Evolutionary conservation across 129 eudicot species (phyloP).

Genomic region (Escallonia rubra): DNA sequence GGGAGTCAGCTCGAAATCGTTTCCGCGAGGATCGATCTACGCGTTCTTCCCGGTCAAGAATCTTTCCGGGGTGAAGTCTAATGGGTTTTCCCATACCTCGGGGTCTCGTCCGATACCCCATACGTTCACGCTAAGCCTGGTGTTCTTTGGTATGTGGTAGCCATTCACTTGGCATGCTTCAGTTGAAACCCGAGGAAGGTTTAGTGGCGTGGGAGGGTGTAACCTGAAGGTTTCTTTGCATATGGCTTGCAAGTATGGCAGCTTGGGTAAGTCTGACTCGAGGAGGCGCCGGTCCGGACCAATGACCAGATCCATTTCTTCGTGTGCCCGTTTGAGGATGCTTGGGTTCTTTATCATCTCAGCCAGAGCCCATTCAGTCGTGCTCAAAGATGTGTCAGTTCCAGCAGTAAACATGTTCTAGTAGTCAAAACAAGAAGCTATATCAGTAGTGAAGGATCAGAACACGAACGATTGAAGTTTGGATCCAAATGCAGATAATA

Average conservation of each 20-base stretch:
- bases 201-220: constrained; percentile 33
- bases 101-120: constrained; percentile 62
- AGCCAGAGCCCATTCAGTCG: constrained; percentile 39
- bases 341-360: constrained; percentile 22
- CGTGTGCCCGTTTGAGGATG: constrained; percentile 22
- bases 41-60: constrained; percentile 32
- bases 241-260: constrained; percentile 34
- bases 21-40: constrained; percentile 31
- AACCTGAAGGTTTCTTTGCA: constrained; percentile 40
- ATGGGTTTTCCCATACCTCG: constrained; percentile 43
- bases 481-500: no score
- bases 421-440: no score
- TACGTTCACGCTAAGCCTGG: constrained; percentile 45
- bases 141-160: constrained; percentile 33
- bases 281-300: constrained; percentile 27
- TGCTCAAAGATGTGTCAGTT: constrained; percentile 36
- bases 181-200: constrained; percentile 24
- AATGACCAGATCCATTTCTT: constrained; percentile 28
- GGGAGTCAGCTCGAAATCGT: constrained; percentile 39
- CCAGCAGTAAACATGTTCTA: constrained; percentile 31
- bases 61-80: constrained; percentile 44
- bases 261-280: constrained; percentile 28
- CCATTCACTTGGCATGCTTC: constrained; percentile 31
- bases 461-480: not conserved
- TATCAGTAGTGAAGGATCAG: not conserved